These are phyloP conservation scores for Aphanomyces invadans DNA, from an alignment of 352 stramenopile genomes.

Conservation along the genomic window DNA sequence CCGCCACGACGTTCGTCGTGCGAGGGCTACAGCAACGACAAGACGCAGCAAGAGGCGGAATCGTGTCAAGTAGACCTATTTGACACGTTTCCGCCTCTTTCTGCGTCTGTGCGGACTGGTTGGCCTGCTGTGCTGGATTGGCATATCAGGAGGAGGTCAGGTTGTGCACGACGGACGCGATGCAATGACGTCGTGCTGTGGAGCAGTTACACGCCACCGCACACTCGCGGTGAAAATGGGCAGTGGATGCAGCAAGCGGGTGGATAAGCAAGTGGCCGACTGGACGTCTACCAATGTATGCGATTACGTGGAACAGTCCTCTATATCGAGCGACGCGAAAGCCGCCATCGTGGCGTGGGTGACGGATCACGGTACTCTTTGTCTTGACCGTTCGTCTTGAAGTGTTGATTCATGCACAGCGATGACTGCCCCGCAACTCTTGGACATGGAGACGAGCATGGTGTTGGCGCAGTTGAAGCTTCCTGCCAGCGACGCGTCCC, in stretches of 20 bases:
- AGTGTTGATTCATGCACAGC: neutral
- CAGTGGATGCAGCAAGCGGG: conserved; percentile 14
- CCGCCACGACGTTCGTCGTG: too few relatives aligned
- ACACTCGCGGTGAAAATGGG: conserved; percentile 1
- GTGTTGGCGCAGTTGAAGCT: conserved; percentile 5
- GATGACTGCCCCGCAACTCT: neutral
- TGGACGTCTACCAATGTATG: neutral
- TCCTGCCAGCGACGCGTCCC: neutral
- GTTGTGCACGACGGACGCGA: too few relatives aligned
- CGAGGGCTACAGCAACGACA: too few relatives aligned
- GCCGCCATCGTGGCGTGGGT: neutral
- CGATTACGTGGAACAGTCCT: neutral
- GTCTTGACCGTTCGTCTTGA: neutral
- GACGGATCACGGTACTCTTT: neutral
- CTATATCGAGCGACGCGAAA: neutral
- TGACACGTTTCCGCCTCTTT: too few relatives aligned
- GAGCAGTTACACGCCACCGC: neutral
- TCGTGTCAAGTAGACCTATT: too few relatives aligned
- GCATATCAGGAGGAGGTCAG: too few relatives aligned
- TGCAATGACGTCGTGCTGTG: too few relatives aligned
- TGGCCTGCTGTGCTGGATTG: too few relatives aligned
- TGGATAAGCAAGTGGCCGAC: neutral
- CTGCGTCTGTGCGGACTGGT: too few relatives aligned
- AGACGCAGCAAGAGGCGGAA: too few relatives aligned
- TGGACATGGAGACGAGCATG: conserved; percentile 22